phyloP scores from a whole-genome alignment of 2,329 filamentous ascomycete species.

The Aspergillus alliaceus region DNA sequence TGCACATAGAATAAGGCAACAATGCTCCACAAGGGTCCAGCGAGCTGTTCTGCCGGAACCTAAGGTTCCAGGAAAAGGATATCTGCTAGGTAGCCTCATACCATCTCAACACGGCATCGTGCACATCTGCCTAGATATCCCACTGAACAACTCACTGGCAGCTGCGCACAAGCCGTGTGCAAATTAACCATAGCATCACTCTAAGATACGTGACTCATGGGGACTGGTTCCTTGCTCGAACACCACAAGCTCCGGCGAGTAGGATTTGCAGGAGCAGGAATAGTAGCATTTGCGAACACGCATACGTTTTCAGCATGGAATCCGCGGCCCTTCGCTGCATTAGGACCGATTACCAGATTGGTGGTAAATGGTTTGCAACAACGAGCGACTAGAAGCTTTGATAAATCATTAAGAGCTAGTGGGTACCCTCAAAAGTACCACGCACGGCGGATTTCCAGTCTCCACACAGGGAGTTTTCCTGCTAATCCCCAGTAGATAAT shows the following conservation, averaged over 20 bases:
- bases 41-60: neutral
- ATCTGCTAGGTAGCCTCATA: neutral
- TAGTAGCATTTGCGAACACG: neutral
- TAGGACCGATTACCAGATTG: neutral
- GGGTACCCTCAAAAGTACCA: neutral
- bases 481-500: neutral
- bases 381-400: neutral
- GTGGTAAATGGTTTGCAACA: neutral
- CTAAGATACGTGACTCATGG: neutral
- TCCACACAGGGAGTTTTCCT: neutral
- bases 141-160: slow-evolving; percentile 4
- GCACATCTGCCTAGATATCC: neutral
- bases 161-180: neutral
- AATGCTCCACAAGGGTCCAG: neutral
- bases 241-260: neutral
- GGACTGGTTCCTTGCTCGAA: neutral
- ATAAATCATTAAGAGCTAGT: slow-evolving; percentile 1
- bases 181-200: neutral
- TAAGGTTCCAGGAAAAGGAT: neutral
- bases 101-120: neutral
- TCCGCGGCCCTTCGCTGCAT: neutral
- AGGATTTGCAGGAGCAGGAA: neutral
- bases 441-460: neutral
- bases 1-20: neutral
- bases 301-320: neutral